Conservation (phyloP, 257 asterid genomes). For the Solanum lycopersicoides region DNA sequence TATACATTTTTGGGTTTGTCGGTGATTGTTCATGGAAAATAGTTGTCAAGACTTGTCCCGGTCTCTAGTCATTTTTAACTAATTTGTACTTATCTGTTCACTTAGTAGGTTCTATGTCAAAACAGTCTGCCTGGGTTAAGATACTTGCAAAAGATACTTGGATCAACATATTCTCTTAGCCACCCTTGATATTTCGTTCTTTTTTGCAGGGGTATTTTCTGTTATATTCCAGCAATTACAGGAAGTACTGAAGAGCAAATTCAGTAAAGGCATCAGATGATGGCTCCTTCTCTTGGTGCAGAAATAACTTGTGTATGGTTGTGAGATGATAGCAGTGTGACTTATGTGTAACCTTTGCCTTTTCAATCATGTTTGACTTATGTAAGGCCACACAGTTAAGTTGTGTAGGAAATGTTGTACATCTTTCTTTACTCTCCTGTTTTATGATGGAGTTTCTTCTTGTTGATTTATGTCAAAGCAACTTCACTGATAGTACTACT, state of each 20-base stretch:
- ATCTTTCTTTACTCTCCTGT: not conserved
- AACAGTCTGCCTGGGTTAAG: not conserved
- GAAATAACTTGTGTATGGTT: not conserved
- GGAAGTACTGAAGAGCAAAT: slow-evolving; percentile 31
- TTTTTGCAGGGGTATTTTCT: slow-evolving; percentile 42
- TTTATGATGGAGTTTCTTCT: not conserved
- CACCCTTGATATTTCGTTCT: not conserved
- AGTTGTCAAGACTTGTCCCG: not conserved
- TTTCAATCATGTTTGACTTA: not conserved
- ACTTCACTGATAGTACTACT: not conserved
- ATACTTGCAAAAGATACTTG: not conserved
- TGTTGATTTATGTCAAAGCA: not conserved
- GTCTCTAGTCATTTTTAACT: not conserved
- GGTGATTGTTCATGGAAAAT: too few species aligned
- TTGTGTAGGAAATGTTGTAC: not conserved
- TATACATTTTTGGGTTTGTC: too few species aligned
- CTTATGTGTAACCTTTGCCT: not conserved
- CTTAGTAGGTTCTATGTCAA: not conserved
- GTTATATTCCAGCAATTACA: slow-evolving; percentile 43
- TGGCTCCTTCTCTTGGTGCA: slow-evolving; percentile 3
- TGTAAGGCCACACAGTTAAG: not conserved
- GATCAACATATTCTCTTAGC: not conserved
- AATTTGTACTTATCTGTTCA: not conserved
- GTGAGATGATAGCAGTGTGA: not conserved
- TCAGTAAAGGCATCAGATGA: slow-evolving; percentile 22